Percentiles rank a stretch among this genome's conserved stretches.
Conservation (phyloP, 192 early-diverging fungal species). For the Podila verticillata region DNA sequence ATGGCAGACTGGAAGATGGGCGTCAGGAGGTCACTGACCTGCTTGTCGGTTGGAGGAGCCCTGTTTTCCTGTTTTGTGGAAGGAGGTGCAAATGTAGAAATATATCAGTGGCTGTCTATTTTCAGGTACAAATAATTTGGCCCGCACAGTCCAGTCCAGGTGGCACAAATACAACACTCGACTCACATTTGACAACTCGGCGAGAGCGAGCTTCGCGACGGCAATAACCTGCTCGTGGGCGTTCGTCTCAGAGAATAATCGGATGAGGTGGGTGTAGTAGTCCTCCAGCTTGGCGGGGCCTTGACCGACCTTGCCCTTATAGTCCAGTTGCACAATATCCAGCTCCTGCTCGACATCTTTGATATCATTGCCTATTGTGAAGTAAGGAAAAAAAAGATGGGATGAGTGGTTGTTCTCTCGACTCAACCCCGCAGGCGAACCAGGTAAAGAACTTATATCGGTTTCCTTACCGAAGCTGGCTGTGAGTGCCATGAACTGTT, state of each 20-base stretch:
- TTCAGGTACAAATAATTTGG: background rate
- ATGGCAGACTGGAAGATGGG: conserved; percentile 18
- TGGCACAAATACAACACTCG: background rate
- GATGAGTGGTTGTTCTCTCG: background rate
- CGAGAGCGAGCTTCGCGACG: conserved; percentile 23
- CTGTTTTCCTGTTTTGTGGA: conserved; percentile 12
- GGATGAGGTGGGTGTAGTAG: conserved; percentile 33
- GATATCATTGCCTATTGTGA: conserved; percentile 30
- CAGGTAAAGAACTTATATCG: background rate
- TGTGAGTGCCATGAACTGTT: conserved; percentile 33
- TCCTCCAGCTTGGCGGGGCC: conserved; percentile 45
- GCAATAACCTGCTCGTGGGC: conserved; percentile 31
- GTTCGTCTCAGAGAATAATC: conserved; percentile 8
- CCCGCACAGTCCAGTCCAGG: too few relatives aligned
- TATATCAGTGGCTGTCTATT: background rate
- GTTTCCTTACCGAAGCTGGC: conserved; percentile 34
- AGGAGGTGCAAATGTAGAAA: background rate
- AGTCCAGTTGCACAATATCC: conserved; percentile 46
- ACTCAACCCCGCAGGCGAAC: background rate
- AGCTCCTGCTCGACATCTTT: conserved; percentile 36
- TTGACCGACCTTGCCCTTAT: conserved; percentile 5
- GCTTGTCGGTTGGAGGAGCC: conserved; percentile 13
- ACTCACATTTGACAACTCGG: conserved; percentile 18
- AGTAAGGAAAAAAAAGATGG: background rate
- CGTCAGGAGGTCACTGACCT: conserved; percentile 1